Base-by-base conservation (phyloP, 805 yeast genomes). In the Kurtzmaniella cleridarum region DNA sequence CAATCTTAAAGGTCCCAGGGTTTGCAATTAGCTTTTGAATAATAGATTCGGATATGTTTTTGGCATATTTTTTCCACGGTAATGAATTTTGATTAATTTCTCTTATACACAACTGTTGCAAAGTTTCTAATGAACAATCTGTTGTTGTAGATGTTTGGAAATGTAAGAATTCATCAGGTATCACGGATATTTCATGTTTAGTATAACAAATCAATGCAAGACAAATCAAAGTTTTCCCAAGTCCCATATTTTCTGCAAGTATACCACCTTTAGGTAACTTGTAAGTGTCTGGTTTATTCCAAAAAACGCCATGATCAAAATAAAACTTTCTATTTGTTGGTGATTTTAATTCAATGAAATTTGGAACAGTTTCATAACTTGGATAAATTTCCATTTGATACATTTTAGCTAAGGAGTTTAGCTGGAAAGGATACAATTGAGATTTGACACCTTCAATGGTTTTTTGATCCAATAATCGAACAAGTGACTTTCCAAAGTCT, bases 181-280 rank as follows among this genome's bases (percentile, higher is more conserved):
- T 61, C 28, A 56, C 55, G 1, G 84, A 67, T 2, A 71, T 50
- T 35, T 81, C 83, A 47, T 55, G 59, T 45, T 73, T 77, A 0
- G 88, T 72, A 6, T 73, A 48, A 45, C 82, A 73, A 0, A 82
- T 67, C 35, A 79, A 58, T 3, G 80, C 75, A 20, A 79, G 55
- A 47, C 82, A 77, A 4, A 79, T 78, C 35, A 78, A 66, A 0
- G 85, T 79, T 50, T 79, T 79, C 0, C 85, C 85, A 30, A 78
- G 59, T 1, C 85, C 85, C 84, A 79, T 79, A 66, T 78, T 78
- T 41, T 79, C 85, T 1, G 84, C 84, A 12, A 79, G 53, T 4
- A 79, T 76, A 0, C 84, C 85, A 14, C 84, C 84, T 46, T 73
- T 60, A 0, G 84, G 79, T 2, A 78, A 60, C 11, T 48, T 48